Evolutionary conservation across 2,329 filamentous ascomycete species (phyloP), one percentile per base, ranked within the genome.

Genomic region (Knufia petricola): DNA sequence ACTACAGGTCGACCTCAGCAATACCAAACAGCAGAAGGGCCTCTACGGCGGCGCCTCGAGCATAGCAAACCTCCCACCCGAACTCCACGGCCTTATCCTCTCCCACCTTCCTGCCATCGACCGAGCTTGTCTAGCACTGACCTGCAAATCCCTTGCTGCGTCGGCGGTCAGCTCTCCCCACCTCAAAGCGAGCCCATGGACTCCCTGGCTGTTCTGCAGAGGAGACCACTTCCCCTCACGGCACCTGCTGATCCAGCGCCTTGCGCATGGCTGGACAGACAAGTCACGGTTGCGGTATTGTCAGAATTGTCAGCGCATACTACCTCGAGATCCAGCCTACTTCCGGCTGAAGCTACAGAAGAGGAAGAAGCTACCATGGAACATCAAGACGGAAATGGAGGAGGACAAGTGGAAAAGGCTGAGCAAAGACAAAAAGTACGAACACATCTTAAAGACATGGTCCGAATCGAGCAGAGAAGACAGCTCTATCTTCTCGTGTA

Each of bases 111-210:
- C 54, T 28, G 42, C 50, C 8, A 42, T 58, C 21, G 59, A 60
- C 36, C 54, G 57, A 19, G 54, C 57, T 30, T 57, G 58, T 31
- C 53, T 61, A 21, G 55, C 50, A 31, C 50, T 58, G 19, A 51
- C 55, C 20, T 59, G 55, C 52, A 59, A 58, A 48, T 15, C 31
- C 10, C 43, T 58, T 1, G 49, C 52, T 7, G 43, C 45, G 8
- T 32, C 47, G 17, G 45, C 52, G 21, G 26, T 56, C 2, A 50
- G 50, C 17, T 50, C 54, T 8, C 51, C 54, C 20, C 46, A 43
- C 21, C 44, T 55, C 46, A 46, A 23, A 48, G 47, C 30, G 51
- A 50, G 48, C 8, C 30, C 26, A 23, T 32, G 44, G 56, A 55
- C 39, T 30, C 46, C 40, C 32, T 50, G 32, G 21, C 49, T 49